phyloP scores from a whole-genome alignment of 208 protist genomes.

The Acanthamoeba quina region DNA sequence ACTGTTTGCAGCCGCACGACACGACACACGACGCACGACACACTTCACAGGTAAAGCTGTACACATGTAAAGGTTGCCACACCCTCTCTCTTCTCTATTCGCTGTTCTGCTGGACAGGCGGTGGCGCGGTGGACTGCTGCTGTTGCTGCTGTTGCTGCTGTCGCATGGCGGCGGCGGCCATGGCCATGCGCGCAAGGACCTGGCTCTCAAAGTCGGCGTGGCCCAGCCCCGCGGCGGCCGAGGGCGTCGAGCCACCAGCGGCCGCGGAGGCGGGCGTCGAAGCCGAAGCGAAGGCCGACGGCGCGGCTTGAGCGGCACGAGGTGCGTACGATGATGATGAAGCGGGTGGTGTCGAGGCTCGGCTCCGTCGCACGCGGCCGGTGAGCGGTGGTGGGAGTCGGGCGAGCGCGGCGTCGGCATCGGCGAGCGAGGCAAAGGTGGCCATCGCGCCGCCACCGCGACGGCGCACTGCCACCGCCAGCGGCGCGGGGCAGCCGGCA shows the following conservation, averaged over 20 bases:
- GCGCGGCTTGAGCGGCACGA: not conserved
- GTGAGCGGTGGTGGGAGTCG: constrained; percentile 13
- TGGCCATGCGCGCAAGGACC: constrained; percentile 24
- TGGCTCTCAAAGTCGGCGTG: constrained; percentile 47
- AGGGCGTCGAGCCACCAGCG: not conserved
- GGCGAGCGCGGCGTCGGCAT: constrained; percentile 36
- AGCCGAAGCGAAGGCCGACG: not conserved
- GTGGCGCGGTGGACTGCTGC: too few species aligned
- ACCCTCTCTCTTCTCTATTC: too few species aligned
- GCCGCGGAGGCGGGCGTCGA: not conserved
- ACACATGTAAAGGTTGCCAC: too few species aligned
- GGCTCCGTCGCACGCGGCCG: not conserved
- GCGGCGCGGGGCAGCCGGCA: not conserved
- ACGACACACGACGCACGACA: too few species aligned
- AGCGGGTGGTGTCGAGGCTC: not conserved
- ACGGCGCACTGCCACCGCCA: constrained; percentile 1
- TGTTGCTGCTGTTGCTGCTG: not conserved
- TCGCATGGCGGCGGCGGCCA: constrained; percentile 37
- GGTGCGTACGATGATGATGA: not conserved
- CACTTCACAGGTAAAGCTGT: too few species aligned
- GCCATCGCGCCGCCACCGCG: constrained; percentile 25
- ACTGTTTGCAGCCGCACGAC: too few species aligned
- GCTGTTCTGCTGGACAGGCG: too few species aligned
- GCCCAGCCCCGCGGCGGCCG: not conserved
- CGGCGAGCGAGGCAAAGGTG: constrained; percentile 16